Evolutionary conservation across 768 basidiomycete species (phyloP), one percentile per base, ranked within the genome.

Genomic region (Podaxis sp.): DNA sequence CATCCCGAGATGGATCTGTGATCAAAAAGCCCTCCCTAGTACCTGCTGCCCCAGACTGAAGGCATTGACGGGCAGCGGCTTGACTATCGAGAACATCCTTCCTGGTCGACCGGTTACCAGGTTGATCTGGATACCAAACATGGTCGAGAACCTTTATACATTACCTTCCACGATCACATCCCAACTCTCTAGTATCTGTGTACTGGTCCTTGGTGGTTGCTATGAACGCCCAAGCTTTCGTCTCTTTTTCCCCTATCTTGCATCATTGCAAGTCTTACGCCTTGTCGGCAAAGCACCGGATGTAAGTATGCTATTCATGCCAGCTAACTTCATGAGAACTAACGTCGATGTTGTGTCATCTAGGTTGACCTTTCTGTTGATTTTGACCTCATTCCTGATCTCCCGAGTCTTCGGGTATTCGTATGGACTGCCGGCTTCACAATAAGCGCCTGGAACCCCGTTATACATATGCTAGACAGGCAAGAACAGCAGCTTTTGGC

Each of bases 381-480:
- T 22, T 46, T 58, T 3, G 28, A 6, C 5, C 17, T 49, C 2
- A 24, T 58, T 24, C 17, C 57, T 17, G 28, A 49, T 6, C 26
- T 58, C n/a, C 38, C 57, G 17, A 48, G 12, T 20, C 41, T 58
- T 17, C 24, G 57, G 4, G 26, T 37, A 17, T 58, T 58, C 30
- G 49, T 58, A 44, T 58, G 57, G 57, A 58, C 57, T 2, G 57
- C 57, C 44, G 57, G 57, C 2, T 58, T 58, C n/a, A 46, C 57
- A 1, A 58, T 33, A 8, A 33, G 3, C 33, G 33, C 33, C 33
- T 33, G 33, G 33, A 33, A 33, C 33, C 33, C 8, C 0, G 33
- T 33, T 33, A 2, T 15, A 48, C 17, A 22, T 22, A 36, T 17
- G 13, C 8, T 15, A 17, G 4, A 5, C 17, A 7, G n/a, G 24